Conservation (phyloP, 768 basidiomycete genomes). For the Naematelia encephala region DNA sequence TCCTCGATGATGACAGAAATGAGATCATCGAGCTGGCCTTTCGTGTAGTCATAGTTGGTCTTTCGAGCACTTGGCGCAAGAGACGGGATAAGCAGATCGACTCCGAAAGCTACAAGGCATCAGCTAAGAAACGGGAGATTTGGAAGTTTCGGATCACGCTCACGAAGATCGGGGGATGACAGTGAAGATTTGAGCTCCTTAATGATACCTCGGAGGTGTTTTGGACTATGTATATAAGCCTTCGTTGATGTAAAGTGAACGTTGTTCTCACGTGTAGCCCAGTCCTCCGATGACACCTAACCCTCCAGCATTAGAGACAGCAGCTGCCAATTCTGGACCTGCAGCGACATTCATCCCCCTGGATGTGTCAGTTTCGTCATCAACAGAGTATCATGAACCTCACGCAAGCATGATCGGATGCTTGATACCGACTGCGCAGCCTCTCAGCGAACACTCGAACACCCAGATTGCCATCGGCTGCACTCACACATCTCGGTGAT, state of each 20-base stretch:
- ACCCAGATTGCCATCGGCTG: not conserved
- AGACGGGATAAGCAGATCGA: constrained; percentile 83
- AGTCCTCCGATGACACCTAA: constrained; percentile 84
- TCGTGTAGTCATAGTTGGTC: constrained; percentile 83
- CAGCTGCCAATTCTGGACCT: constrained; percentile 75
- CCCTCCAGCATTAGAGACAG: constrained; percentile 90
- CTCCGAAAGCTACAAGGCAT: constrained; percentile 71
- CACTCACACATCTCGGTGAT: constrained; percentile 68
- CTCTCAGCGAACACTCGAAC: not conserved
- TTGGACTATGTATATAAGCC: constrained; percentile 56
- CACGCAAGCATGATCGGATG: constrained; percentile 85
- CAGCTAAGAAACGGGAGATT: not conserved
- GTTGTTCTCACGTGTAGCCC: constrained; percentile 35
- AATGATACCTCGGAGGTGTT: constrained; percentile 27
- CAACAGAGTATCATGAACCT: constrained; percentile 38
- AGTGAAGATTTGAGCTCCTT: constrained; percentile 68
- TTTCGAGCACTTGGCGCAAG: constrained; percentile 83
- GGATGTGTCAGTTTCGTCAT: constrained; percentile 48
- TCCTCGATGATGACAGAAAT: constrained; percentile 91
- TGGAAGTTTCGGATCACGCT: constrained; percentile 1
- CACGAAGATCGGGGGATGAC: constrained; percentile 47
- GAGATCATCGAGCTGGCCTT: constrained; percentile 75
- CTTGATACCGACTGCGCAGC: constrained; percentile 59
- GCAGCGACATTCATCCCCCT: constrained; percentile 78
- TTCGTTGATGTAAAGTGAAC: constrained; percentile 2